Evolutionary conservation across 2,329 filamentous ascomycete genomes (phyloP).

Genomic region (Penicillium sp.): DNA sequence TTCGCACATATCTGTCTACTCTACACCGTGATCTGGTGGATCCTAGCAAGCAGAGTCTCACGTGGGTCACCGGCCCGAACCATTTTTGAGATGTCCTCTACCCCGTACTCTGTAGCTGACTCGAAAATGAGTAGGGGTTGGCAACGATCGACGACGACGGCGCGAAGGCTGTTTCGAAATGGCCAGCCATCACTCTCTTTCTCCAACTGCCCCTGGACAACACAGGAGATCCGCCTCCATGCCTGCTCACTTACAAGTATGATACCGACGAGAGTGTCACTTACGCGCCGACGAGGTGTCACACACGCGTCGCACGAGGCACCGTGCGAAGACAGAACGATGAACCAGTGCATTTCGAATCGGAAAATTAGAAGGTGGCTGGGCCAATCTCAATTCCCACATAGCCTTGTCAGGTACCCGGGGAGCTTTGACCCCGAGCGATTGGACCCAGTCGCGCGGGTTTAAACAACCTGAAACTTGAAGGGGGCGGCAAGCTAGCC

Average conservation of each 20-base stretch:
- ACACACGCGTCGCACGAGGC: background rate
- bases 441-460: conserved; percentile 18
- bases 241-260: background rate
- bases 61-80: background rate
- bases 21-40: conserved; percentile 5
- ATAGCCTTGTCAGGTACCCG: background rate
- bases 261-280: background rate
- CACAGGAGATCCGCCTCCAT: background rate
- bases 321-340: background rate
- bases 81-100: background rate
- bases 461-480: conserved; percentile 16
- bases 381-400: background rate
- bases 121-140: background rate
- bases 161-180: background rate
- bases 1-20: background rate
- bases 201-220: background rate
- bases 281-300: background rate
- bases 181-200: background rate
- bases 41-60: background rate
- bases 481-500: conserved; percentile 3
- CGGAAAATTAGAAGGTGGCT: conserved; percentile 1
- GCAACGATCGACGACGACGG: background rate
- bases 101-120: background rate
- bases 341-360: background rate
- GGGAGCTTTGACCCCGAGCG: conserved; percentile 13